A percentile compares a stretch with the other conserved stretches of the same genome.
phyloP scores from a whole-genome alignment of 306 rosid genomes.

The Sicyos baderoa region DNA sequence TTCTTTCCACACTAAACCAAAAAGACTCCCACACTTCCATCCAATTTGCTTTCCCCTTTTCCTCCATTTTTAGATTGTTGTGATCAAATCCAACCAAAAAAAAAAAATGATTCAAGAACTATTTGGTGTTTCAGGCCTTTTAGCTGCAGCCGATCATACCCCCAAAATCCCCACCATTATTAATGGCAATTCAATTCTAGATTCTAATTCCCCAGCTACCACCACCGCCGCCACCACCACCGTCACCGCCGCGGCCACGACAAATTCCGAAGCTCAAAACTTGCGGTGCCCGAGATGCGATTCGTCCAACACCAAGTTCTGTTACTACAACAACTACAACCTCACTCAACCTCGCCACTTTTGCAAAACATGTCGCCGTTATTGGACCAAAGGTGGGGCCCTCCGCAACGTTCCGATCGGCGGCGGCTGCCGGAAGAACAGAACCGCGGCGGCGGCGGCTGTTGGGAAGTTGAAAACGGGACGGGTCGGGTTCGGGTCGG shows the following conservation, averaged over 20 bases:
- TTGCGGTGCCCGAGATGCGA: conserved; percentile 71
- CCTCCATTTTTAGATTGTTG: conserved; percentile 59
- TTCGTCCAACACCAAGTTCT: conserved; percentile 80
- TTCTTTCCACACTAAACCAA: conserved; percentile 63
- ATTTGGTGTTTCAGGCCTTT: conserved; percentile 50
- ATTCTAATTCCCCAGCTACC: conserved; percentile 8
- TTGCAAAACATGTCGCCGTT: conserved; percentile 96
- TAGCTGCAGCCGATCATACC: conserved; percentile 28
- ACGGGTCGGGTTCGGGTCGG: conserved; percentile 31
- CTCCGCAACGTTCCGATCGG: conserved; percentile 67
- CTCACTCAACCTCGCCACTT: conserved; percentile 98
- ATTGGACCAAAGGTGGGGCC: conserved; percentile 84
- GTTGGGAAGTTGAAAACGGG: conserved; percentile 48
- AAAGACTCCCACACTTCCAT: conserved; percentile 43
- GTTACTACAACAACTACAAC: conserved; percentile 88
- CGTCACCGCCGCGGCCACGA: conserved; percentile 20
- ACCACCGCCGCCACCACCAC: not conserved
- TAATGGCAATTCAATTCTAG: conserved; percentile 28
- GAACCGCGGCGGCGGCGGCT: conserved; percentile 24
- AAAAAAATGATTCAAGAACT: conserved; percentile 77
- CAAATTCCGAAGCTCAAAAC: conserved; percentile 43
- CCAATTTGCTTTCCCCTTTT: conserved; percentile 33
- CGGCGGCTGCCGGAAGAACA: conserved; percentile 71
- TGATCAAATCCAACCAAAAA: conserved; percentile 43
- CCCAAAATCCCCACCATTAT: conserved; percentile 39